Conservation (phyloP, 2,329 filamentous ascomycete genomes). For the Fusarium sp. region DNA sequence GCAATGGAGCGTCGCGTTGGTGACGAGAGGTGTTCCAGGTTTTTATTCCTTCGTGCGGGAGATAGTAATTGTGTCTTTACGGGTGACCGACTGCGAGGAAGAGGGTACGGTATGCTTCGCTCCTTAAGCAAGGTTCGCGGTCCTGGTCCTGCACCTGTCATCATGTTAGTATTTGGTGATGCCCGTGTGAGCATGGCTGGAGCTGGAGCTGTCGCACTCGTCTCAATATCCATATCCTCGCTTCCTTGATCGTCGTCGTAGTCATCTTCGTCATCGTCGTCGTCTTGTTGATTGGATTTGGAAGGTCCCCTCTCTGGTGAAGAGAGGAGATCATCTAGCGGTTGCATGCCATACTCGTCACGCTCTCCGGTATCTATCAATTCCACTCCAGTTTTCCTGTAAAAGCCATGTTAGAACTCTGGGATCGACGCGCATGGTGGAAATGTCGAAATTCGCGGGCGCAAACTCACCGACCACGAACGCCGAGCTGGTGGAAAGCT, state of each 20-base stretch:
- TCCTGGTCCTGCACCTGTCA: slow-evolving; percentile 64
- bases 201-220: slow-evolving; percentile 52
- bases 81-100: slow-evolving; percentile 68
- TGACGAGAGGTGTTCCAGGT: slow-evolving; percentile 66
- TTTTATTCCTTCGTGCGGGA: slow-evolving; percentile 72
- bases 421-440: neutral
- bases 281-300: slow-evolving; percentile 39
- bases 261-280: slow-evolving; percentile 23
- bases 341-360: slow-evolving; percentile 93
- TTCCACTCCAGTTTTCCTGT: slow-evolving; percentile 89
- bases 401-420: slow-evolving; percentile 14
- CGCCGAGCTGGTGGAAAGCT: slow-evolving; percentile 51
- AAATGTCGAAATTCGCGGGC: neutral
- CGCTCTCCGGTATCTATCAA: slow-evolving; percentile 82
- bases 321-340: slow-evolving; percentile 88
- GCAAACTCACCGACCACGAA: slow-evolving; percentile 54
- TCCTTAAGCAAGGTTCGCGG: slow-evolving; percentile 65
- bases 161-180: slow-evolving; percentile 35
- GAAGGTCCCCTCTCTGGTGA: slow-evolving; percentile 74
- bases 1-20: slow-evolving; percentile 56
- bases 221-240: slow-evolving; percentile 66
- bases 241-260: slow-evolving; percentile 48
- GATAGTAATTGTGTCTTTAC: slow-evolving; percentile 71
- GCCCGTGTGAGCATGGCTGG: neutral
- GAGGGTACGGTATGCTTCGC: slow-evolving; percentile 61